Base-by-base conservation (phyloP, 2,329 filamentous ascomycete genomes). In the Emergomyces orientalis region DNA sequence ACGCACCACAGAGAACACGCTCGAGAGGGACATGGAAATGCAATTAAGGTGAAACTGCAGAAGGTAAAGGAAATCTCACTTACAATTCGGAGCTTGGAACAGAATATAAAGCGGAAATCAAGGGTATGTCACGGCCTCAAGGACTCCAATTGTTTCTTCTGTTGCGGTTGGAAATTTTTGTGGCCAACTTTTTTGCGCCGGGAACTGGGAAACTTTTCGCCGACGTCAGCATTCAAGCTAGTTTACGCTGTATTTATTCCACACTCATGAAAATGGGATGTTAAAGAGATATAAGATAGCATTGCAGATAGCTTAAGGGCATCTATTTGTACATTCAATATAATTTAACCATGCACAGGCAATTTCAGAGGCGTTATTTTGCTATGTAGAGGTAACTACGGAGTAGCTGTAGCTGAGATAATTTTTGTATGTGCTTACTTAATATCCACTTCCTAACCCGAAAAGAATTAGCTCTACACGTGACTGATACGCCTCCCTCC, bases 181-280 rank as follows among this genome's bases (percentile, higher is more conserved):
- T 11, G 4, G 49, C 6, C 4, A 39, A 11, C 30, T 58, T 56
- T 47, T 56, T 56, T 62, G 47, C 60, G 47, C 39, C 51, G 51
- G 60, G 9, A 41, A 25, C 34, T 56, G 60, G 27, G 51, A 43
- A 56, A 61, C 47, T 17, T 61, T 56, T 56, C 30, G 30, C 60
- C 60, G 60, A 32, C 47, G 39, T 25, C 51, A 66, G 54, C 43
- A 6, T 34, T 51, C 22, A 47, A 52, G 43, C 32, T 45, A 61
- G 60, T 59, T 64, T 34, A 49, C 43, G 27, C 22, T 37, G 39
- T 54, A 58, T 64, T 60, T 60, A 55, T 6, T 19, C 52, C 17
- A 37, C 27, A n/a, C 14, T n/a, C 14, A n/a, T 1, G 6, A n/a
- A 37, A 22, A 6, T 13, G 30, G 13, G 5, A 6, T 55, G 17